Evolutionary conservation across 208 protist species (phyloP).

Genomic region (Leptomonas pyrrhocoris): DNA sequence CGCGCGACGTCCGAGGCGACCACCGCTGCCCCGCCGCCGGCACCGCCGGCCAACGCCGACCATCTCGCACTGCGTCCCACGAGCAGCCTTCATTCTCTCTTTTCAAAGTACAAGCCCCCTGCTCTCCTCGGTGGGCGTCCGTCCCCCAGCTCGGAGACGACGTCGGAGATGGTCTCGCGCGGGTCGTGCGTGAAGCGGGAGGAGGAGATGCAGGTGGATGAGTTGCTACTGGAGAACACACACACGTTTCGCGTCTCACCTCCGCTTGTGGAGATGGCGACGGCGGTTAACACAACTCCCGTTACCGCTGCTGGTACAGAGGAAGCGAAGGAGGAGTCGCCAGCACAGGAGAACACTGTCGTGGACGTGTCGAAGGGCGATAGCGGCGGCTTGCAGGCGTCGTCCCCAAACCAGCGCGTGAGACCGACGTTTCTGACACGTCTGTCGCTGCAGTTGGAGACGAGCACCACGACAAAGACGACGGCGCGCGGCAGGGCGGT

Average conservation of each 20-base stretch:
- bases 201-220: slow-evolving; percentile 21
- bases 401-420: not conserved
- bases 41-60: not conserved
- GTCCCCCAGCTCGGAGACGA: not conserved
- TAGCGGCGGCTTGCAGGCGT: not conserved
- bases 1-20: not conserved
- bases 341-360: not conserved
- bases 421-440: not conserved
- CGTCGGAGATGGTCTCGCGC: slow-evolving; percentile 11
- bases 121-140: not conserved
- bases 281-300: not conserved
- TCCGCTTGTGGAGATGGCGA: not conserved
- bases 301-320: not conserved
- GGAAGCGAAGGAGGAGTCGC: not conserved
- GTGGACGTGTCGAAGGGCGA: not conserved
- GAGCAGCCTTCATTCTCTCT: slow-evolving; percentile 1
- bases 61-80: not conserved
- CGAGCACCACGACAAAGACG: not conserved
- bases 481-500: not conserved
- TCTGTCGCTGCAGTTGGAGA: not conserved
- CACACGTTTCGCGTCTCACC: not conserved
- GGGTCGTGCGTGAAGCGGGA: slow-evolving; percentile 16
- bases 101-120: not conserved
- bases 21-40: slow-evolving; percentile 1
- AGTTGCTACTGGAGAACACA: slow-evolving; percentile 13